Evolutionary conservation across 2,329 filamentous ascomycete species (phyloP).

Genomic region (Colletotrichum sp.): DNA sequence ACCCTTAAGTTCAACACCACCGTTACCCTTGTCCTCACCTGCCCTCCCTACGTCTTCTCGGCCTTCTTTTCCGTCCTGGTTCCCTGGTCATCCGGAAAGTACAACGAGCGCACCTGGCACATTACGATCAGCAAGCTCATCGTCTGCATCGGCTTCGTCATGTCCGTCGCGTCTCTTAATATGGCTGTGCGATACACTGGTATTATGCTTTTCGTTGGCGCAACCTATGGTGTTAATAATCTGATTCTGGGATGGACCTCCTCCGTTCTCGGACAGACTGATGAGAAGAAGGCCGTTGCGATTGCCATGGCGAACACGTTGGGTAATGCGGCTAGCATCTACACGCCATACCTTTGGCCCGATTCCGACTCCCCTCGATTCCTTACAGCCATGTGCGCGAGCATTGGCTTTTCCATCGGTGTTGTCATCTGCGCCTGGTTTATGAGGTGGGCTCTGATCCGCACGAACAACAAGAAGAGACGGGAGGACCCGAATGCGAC

Average conservation of each 20-base stretch:
- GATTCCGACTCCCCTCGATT: constrained; percentile 16
- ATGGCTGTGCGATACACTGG: constrained; percentile 20
- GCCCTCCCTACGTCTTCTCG: constrained; percentile 49
- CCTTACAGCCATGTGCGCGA: constrained; percentile 24
- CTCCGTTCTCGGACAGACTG: constrained; percentile 45
- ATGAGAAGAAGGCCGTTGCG: constrained; percentile 51
- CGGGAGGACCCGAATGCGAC: constrained; percentile 24
- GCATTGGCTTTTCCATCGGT: constrained; percentile 31
- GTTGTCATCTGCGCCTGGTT: constrained; percentile 42
- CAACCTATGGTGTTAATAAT: constrained; percentile 41
- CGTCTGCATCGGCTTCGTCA: constrained; percentile 35
- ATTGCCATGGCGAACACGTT: constrained; percentile 34
- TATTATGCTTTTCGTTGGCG: constrained; percentile 43
- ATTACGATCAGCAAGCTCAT: constrained; percentile 46
- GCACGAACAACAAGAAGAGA: constrained; percentile 37
- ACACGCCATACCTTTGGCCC: constrained; percentile 25
- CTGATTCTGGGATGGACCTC: constrained; percentile 50
- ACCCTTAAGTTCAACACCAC: constrained; percentile 47
- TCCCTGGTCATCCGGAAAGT: constrained; percentile 47
- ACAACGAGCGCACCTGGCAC: constrained; percentile 54
- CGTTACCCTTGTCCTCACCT: constrained; percentile 52
- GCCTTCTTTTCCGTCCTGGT: constrained; percentile 41
- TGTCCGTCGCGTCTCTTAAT: constrained; percentile 28
- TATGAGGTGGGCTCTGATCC: constrained; percentile 36
- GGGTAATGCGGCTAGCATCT: constrained; percentile 21